Evolutionary conservation across 2,329 filamentous ascomycete genomes (phyloP).

Genomic region (Ophiobolus disseminans): DNA sequence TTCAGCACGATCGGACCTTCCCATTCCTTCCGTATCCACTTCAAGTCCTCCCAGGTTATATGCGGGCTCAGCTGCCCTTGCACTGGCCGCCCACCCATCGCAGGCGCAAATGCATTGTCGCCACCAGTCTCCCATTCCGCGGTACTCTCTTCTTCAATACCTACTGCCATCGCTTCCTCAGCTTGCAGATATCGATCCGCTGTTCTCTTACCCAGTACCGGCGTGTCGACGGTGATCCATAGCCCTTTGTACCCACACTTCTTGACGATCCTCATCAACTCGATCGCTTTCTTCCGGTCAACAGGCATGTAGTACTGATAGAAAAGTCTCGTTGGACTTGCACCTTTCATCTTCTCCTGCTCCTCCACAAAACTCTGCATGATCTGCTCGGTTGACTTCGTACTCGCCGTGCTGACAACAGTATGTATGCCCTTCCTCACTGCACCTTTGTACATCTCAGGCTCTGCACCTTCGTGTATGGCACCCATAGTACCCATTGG

Average conservation of each 20-base stretch:
- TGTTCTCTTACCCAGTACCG: conserved; percentile 44
- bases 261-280: conserved; percentile 42
- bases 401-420: conserved; percentile 46
- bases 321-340: conserved; percentile 39
- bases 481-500: conserved; percentile 48
- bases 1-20: conserved; percentile 54
- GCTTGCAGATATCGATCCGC: conserved; percentile 49
- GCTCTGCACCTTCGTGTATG: conserved; percentile 46
- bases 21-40: conserved; percentile 53
- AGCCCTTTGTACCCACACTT: conserved; percentile 43
- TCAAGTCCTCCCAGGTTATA: conserved; percentile 58
- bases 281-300: conserved; percentile 38
- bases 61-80: conserved; percentile 50
- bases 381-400: conserved; percentile 42
- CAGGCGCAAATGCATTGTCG: conserved; percentile 64
- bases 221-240: conserved; percentile 48
- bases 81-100: conserved; percentile 58
- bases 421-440: conserved; percentile 45
- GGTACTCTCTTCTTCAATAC: conserved; percentile 59
- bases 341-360: conserved; percentile 29
- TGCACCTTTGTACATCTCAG: conserved; percentile 46
- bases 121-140: conserved; percentile 60
- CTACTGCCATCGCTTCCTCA: conserved; percentile 58
- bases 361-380: conserved; percentile 39
- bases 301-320: conserved; percentile 49